Base-by-base conservation (phyloP, 495 filamentous ascomycete genomes). In the Xylona heveae region DNA sequence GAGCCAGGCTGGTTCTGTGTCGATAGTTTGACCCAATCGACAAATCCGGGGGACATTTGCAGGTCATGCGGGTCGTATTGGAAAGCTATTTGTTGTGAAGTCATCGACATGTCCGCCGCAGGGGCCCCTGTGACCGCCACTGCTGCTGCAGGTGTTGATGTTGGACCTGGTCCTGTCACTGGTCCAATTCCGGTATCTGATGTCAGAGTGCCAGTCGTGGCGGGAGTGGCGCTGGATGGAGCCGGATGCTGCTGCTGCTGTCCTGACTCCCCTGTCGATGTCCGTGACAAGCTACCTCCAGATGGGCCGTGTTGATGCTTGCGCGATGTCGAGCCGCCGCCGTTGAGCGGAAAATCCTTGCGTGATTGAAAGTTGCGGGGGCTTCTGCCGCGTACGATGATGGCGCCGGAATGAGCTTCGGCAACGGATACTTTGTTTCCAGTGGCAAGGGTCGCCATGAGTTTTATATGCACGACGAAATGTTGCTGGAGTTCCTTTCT, bases 401-500 rank as follows among this genome's bases (percentile, higher is more conserved):
- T 71, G 10, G 72, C 61, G 0, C 66, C 68, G 10, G 67, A 71
- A 33, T 62, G 62, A 2, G 71, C 61, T 43, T 78, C 71, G 31
- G 64, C 63, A 37, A 74, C 52, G 14, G 55, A 37, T 19, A 72
- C 60, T 51, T 71, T 41, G 39, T 42, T 58, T 46, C 74, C 51
- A 39, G 67, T 55, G 47, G 65, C 50, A 37, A 71, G 52, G 49
- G 66, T 62, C 30, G 65, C 72, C 28, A 71, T 36, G 15, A 78
- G 46, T 38, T 61, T 69, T 17, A 78, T 64, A 35, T 66, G 62
- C 39, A 78, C 68, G 4, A 73, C 59, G 42, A 75, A 76, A 39
- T 78, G 71, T 45, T 76, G 71, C 45, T 78, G 72, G 25, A 75
- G 42, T 14, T 72, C 72, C 44, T 76, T 78, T 31, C 72, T 49